A percentile compares a stretch with the other conserved stretches of the same genome.
Evolutionary conservation across 1,139 yeast genomes (phyloP).

Genomic region (Candida dubliniensis): DNA sequence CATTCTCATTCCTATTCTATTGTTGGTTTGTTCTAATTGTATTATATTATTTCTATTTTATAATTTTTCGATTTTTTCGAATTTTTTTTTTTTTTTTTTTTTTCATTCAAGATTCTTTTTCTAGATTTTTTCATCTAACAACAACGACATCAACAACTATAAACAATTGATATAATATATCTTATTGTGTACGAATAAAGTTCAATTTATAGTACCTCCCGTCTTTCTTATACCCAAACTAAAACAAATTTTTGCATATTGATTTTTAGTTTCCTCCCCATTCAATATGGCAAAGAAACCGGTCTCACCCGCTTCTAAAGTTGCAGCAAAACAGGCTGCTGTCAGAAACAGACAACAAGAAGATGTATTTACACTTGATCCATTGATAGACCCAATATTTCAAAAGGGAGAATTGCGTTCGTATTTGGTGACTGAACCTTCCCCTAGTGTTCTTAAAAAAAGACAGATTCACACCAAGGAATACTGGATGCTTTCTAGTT

Average conservation of each 20-base stretch:
- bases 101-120: too few species aligned
- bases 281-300: constrained; percentile 1
- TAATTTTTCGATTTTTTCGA: too few species aligned
- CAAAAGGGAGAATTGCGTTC: constrained; percentile 30
- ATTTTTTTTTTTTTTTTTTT: too few species aligned
- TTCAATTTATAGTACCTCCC: too few species aligned
- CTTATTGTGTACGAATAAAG: too few species aligned
- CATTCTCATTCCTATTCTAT: too few species aligned
- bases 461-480: constrained; percentile 29
- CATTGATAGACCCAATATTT: constrained; percentile 27
- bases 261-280: background rate
- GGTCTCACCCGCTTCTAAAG: constrained; percentile 6
- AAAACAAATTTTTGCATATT: background rate
- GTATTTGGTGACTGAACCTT: constrained; percentile 30
- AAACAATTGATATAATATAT: too few species aligned
- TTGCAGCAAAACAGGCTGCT: constrained; percentile 13
- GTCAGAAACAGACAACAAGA: constrained; percentile 9
- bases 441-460: constrained; percentile 19
- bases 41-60: too few species aligned
- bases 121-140: too few species aligned
- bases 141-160: too few species aligned
- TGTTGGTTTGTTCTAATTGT: too few species aligned
- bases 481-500: constrained; percentile 37
- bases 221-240: background rate
- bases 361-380: constrained; percentile 12